These are phyloP conservation scores for Aspergillus nomiae DNA, from an alignment of 2,329 filamentous ascomycete species.

Conservation along the genomic window DNA sequence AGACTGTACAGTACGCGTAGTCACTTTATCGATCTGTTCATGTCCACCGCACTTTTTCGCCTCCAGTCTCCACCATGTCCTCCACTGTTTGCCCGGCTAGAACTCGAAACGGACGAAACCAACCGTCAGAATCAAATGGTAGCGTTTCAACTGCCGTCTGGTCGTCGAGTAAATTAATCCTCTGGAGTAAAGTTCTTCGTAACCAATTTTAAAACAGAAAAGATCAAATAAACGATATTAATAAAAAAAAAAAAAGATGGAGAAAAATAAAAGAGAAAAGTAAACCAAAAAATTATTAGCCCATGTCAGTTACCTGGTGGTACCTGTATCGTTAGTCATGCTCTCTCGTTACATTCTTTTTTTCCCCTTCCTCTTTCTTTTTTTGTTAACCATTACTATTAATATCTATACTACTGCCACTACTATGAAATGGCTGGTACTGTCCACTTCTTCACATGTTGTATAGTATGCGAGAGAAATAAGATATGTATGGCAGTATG, in stretches of 20 bases:
- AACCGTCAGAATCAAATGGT: conserved; percentile 16
- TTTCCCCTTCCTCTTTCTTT: no score
- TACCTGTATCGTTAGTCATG: not conserved
- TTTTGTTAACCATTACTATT: not conserved
- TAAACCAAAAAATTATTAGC: not conserved
- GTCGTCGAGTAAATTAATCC: conserved; percentile 3
- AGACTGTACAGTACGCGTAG: not conserved
- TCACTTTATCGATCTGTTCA: conserved; percentile 10
- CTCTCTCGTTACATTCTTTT: not conserved
- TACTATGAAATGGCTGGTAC: not conserved
- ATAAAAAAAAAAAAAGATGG: not conserved
- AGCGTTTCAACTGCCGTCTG: conserved; percentile 17
- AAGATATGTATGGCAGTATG: not conserved
- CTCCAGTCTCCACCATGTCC: conserved; percentile 4
- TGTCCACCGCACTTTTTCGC: conserved; percentile 1
- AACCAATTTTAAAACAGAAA: not conserved
- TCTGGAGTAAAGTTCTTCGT: not conserved
- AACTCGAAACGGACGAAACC: conserved; percentile 22
- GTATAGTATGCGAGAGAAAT: not conserved
- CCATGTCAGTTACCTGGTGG: not conserved
- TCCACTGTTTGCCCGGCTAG: conserved; percentile 14
- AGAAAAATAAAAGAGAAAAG: not conserved
- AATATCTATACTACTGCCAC: not conserved
- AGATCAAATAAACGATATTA: not conserved
- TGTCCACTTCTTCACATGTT: not conserved